Base-by-base conservation (phyloP, 78 protist species). In the Pirum gemmata region DNA sequence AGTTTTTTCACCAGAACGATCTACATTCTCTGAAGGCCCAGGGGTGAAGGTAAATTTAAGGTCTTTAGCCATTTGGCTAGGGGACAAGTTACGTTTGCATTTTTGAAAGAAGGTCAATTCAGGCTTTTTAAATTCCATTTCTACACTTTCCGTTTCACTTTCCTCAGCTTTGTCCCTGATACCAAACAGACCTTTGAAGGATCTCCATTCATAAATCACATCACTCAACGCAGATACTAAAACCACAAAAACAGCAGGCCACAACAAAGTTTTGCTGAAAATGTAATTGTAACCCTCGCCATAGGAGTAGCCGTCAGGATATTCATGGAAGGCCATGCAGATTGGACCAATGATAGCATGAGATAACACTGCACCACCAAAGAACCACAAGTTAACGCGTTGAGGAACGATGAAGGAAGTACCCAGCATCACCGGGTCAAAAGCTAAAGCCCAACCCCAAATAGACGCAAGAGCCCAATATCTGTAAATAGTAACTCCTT, bases 361-460 rank as follows among this genome's bases (percentile, higher is more conserved):
- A 27, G 75, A 2, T 2, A 84, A 29, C 21, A 84, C 37, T 5
- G 88, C 88, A 84, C 88, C 88, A 13, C 36, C 74, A 27, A 84
- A 67, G 25, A 84, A 39, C 88, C 88, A 84, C 72, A 84, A n/a
- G 8, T 84, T 84, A n/a, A 84, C 88, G 27, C 80, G 2, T 31
- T 73, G 88, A 21, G 80, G 80, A 29, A 84, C 88, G 40, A 84
- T 84, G 8, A 84, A 84, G 37, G 88, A 61, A 41, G 75, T 39
- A 39, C 80, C 88, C 13, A 84, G 80, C 37, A 84, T 73, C 38
- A 84, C 88, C 13, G 88, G 88, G 77, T 84, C 88, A 31, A 84
- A 31, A n/a, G 36, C 13, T 76, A 84, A 38, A 31, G 21, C 41
- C 75, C 38, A 84, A 27, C 88, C 88, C 74, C 72, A 40, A 29